Conservation (phyloP, 2,329 filamentous ascomycete genomes). For the Acrodontium crateriforme region DNA sequence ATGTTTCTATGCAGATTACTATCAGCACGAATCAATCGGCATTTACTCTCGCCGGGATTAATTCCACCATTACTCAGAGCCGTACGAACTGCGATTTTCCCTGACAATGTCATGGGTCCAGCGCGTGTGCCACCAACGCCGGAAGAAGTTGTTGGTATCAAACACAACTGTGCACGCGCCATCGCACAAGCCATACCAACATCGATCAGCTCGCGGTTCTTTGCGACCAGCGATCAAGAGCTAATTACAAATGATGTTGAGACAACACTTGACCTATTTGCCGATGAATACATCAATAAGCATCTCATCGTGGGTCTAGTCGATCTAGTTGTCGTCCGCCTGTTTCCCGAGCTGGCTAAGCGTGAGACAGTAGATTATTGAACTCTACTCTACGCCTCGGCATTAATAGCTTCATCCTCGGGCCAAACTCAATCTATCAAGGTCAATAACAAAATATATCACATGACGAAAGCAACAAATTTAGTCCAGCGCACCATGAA, state of each 20-base stretch:
- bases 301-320: constrained; percentile 73
- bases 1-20: constrained; percentile 28
- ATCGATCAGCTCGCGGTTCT: constrained; percentile 31
- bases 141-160: constrained; percentile 48
- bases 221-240: constrained; percentile 21
- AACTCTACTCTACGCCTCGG: no score
- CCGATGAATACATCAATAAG: constrained; percentile 81
- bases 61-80: constrained; percentile 44
- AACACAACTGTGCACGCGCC: constrained; percentile 51
- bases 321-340: constrained; percentile 64
- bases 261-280: constrained; percentile 52
- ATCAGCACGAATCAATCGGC: constrained; percentile 29
- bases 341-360: constrained; percentile 80
- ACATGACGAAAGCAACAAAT: no score
- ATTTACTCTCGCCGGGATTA: constrained; percentile 29
- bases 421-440: no score
- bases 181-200: constrained; percentile 35
- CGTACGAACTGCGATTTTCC: constrained; percentile 68
- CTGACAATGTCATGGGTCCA: constrained; percentile 63
- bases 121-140: constrained; percentile 47
- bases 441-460: no score
- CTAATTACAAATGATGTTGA: constrained; percentile 33
- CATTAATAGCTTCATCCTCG: no score
- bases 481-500: no score
- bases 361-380: no score